Conservation (phyloP, 2,329 filamentous ascomycete species). For the Plectosphaerella sp. region DNA sequence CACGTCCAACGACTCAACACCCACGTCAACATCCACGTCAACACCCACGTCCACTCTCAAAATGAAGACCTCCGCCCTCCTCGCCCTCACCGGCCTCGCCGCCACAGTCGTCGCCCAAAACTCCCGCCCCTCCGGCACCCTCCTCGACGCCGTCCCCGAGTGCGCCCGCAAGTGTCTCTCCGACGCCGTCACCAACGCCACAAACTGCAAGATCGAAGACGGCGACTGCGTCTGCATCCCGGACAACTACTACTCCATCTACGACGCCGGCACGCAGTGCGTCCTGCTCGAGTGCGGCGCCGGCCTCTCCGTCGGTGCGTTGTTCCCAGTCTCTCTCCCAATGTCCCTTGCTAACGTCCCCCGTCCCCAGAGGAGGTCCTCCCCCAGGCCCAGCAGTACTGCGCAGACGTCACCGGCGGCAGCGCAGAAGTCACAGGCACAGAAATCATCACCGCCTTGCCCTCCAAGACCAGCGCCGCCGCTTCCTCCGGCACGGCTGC, state of each 20-base stretch:
- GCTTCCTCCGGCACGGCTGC: neutral
- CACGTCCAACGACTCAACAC: neutral
- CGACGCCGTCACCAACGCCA: conserved; percentile 12
- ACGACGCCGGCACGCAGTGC: conserved; percentile 31
- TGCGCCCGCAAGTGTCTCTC: conserved; percentile 15
- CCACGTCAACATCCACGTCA: neutral
- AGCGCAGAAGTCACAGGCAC: conserved; percentile 4
- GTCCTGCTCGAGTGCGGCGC: conserved; percentile 38
- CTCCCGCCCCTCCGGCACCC: conserved; percentile 7
- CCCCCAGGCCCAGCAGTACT: conserved; percentile 15
- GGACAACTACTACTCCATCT: conserved; percentile 28
- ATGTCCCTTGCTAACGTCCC: neutral
- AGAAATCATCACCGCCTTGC: neutral
- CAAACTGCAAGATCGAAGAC: conserved; percentile 14
- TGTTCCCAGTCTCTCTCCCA: neutral
- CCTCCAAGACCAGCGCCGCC: neutral
- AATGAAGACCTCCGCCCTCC: conserved; percentile 10
- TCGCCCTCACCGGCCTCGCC: conserved; percentile 8
- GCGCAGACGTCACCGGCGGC: conserved; percentile 9
- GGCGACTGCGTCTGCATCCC: conserved; percentile 15
- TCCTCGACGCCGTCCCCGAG: conserved; percentile 15
- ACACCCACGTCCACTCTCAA: neutral
- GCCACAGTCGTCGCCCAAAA: conserved; percentile 5
- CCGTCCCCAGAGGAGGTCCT: conserved; percentile 17
- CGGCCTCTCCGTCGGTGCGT: conserved; percentile 17